Base-by-base conservation (phyloP, 148 eudicot species). In the Polygonum aviculare region DNA sequence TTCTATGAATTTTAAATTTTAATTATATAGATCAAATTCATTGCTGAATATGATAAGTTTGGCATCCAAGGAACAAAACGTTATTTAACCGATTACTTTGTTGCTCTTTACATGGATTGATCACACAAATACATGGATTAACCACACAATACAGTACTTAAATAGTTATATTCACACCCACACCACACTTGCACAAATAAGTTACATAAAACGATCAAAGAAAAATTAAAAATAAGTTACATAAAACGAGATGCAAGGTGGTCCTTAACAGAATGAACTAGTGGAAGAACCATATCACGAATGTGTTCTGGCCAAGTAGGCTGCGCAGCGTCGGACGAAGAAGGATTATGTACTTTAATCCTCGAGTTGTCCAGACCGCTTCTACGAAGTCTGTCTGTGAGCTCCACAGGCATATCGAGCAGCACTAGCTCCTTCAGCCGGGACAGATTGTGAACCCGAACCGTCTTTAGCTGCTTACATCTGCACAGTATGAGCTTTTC, bases 381-480 rank as follows among this genome's bases (percentile, higher is more conserved):
- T 21, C 10, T 41, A 4, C 57, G 49, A 22, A 70, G 38, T 55
- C 41, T 75, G 62, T 22, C n/a, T 19, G 62, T 71, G 47, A 82
- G 77, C 36, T 78, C 77, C 0, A 21, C 7, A 5, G 77, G 71
- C 75, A 80, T 77, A 65, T 76, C 80, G 60, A 60, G 76, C 7
- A 75, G 48, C 22, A 40, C 47, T 12, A 80, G 49, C 76, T 79
- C 75, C 57, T 48, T 22, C 14, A 83, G 60, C 51, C 22, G n/a
- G 33, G 52, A 72, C 12, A 79, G 81, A 31, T 12, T 21, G 3
- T 44, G 6, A 39, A 79, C 69, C 7, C 80, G 10, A 49, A 73
- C 41, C 3, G 15, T 47, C 14, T 45, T 41, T 40, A 80, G 60
- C 2, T 38, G 21, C 62, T 0, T 3, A 49, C 77, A 74, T 3